A percentile compares a stretch with the other conserved stretches of the same genome.
Conservation (phyloP, 306 rosid genomes). For the Pachyrhizus erosus region DNA sequence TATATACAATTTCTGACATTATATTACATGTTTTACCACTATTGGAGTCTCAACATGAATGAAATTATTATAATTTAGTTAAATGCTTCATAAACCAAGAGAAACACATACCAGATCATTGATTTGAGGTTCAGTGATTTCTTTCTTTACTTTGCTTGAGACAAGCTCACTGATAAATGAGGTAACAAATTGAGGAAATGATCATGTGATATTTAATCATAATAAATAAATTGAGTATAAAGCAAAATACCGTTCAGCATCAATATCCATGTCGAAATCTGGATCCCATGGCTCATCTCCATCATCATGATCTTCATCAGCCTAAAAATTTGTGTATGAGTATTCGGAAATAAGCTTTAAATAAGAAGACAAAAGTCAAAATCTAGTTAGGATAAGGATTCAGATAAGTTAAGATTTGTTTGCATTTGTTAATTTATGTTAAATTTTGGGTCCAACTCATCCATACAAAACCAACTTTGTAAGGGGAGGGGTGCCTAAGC, state of each 20-base stretch:
- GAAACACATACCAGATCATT: constrained; percentile 72
- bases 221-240: constrained; percentile 20
- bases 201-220: constrained; percentile 20
- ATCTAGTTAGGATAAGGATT: neutral
- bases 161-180: constrained; percentile 57
- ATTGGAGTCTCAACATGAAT: neutral
- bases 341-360: neutral
- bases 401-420: neutral
- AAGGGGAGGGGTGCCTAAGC: neutral
- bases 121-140: constrained; percentile 66
- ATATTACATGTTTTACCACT: neutral
- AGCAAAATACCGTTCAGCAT: constrained; percentile 65
- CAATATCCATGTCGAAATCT: constrained; percentile 77
- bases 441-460: neutral
- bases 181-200: constrained; percentile 40
- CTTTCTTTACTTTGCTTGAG: constrained; percentile 73
- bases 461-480: too few species aligned
- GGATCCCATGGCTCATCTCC: constrained; percentile 72
- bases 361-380: neutral
- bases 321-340: constrained; percentile 50
- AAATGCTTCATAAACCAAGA: constrained; percentile 13
- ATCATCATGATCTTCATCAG: constrained; percentile 71
- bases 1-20: constrained; percentile 13
- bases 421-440: neutral
- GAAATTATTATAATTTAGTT: constrained; percentile 1